phyloP scores from a whole-genome alignment of 2,329 filamentous ascomycete species.

The Aspergillus melleus region DNA sequence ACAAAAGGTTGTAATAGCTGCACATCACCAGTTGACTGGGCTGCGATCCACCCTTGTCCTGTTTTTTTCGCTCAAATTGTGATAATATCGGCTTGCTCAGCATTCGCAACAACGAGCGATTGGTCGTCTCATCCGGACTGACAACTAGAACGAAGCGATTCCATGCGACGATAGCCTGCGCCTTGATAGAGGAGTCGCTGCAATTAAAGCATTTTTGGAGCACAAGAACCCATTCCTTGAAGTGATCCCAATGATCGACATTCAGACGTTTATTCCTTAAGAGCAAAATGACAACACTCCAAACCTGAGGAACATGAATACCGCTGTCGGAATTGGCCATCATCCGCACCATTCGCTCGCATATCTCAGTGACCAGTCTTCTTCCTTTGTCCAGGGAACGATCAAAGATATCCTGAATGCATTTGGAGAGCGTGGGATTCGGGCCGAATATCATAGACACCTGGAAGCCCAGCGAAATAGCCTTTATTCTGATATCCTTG shows the following conservation, averaged over 20 bases:
- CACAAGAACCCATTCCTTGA: constrained; percentile 72
- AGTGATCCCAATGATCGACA: constrained; percentile 68
- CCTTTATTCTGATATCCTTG: constrained; percentile 72
- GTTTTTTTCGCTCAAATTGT: constrained; percentile 67
- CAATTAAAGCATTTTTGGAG: constrained; percentile 84
- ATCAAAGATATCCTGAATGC: constrained; percentile 57
- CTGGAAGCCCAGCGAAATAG: constrained; percentile 72
- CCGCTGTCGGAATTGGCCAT: constrained; percentile 60
- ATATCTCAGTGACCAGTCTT: constrained; percentile 69
- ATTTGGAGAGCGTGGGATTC: constrained; percentile 66
- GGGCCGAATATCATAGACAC: constrained; percentile 69
- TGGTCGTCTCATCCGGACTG: constrained; percentile 61
- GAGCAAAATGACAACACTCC: constrained; percentile 79
- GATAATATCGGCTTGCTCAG: constrained; percentile 68
- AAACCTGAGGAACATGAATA: constrained; percentile 77
- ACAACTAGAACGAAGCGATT: constrained; percentile 77
- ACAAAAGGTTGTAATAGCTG: constrained; percentile 76
- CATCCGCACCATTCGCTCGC: constrained; percentile 67
- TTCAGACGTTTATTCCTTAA: constrained; percentile 63
- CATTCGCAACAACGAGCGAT: constrained; percentile 58
- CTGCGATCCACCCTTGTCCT: constrained; percentile 49
- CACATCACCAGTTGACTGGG: constrained; percentile 62
- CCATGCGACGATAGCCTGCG: constrained; percentile 82
- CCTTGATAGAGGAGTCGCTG: constrained; percentile 67
- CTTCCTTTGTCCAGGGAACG: constrained; percentile 53